These are phyloP conservation scores for Santalum album DNA, from an alignment of 164 flowering plant genomes.

Conservation along the genomic window DNA sequence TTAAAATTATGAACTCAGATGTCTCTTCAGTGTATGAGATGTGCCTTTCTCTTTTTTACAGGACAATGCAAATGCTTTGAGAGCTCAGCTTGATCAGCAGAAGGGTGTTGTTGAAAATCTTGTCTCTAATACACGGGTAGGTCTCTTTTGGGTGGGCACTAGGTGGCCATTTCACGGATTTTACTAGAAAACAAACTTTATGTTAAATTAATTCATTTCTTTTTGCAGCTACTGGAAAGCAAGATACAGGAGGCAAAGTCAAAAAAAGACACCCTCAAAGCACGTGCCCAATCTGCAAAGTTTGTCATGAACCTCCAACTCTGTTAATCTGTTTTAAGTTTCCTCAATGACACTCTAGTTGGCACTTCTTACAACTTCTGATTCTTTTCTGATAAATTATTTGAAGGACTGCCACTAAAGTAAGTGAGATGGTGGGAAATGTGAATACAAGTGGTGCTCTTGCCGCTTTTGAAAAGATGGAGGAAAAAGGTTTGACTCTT, in stretches of 20 bases:
- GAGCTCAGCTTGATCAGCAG: slow-evolving; percentile 4
- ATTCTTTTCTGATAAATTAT: neutral
- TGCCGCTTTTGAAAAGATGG: slow-evolving; percentile 97
- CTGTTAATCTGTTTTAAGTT: neutral
- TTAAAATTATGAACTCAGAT: too few species aligned
- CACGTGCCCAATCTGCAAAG: slow-evolving; percentile 99
- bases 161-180: too few species aligned
- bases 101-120: slow-evolving; percentile 2
- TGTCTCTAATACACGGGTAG: slow-evolving; percentile 6
- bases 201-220: slow-evolving; percentile 3
- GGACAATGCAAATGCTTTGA: slow-evolving; percentile 3
- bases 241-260: slow-evolving; percentile 95
- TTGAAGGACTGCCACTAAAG: slow-evolving; percentile 88
- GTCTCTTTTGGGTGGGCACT: too few species aligned
- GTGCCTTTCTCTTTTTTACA: neutral
- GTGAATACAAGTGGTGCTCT: slow-evolving; percentile 92
- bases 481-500: slow-evolving; percentile 69
- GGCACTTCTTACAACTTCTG: neutral
- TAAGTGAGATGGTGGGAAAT: slow-evolving; percentile 89
- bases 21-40: too few species aligned
- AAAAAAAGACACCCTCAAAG: slow-evolving; percentile 91
- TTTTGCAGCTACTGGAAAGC: slow-evolving; percentile 80
- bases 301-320: slow-evolving; percentile 22
- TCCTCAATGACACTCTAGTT: neutral
- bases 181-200: too few species aligned